These are phyloP conservation scores for Fraxinus sp. DNA, from an alignment of 305 asterid species.

Conservation along the genomic window DNA sequence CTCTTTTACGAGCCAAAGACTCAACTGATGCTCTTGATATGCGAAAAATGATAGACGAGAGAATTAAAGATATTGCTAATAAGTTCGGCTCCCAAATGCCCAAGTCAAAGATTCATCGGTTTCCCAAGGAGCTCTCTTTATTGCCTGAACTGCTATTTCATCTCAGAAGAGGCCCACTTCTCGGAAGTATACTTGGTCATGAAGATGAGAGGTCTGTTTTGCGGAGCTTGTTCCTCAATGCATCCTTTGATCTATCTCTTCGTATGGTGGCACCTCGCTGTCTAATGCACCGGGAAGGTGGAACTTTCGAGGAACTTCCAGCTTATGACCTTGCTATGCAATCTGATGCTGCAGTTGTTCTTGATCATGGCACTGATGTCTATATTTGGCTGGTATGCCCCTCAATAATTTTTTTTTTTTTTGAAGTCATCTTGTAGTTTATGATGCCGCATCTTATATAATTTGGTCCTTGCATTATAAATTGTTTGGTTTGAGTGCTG, in stretches of 20 bases:
- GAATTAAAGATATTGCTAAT: slow-evolving; percentile 76
- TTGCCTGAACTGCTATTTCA: slow-evolving; percentile 88
- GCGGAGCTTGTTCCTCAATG: slow-evolving; percentile 75
- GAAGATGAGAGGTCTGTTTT: slow-evolving; percentile 89
- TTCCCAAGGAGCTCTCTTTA: slow-evolving; percentile 68
- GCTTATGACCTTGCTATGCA: slow-evolving; percentile 98
- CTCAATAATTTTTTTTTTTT: slow-evolving; percentile 6
- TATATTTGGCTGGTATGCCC: slow-evolving; percentile 89
- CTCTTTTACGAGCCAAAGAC: slow-evolving; percentile 71
- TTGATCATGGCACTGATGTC: slow-evolving; percentile 97
- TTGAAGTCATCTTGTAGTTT: background rate
- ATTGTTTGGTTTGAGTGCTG: background rate
- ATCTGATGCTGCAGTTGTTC: slow-evolving; percentile 96
- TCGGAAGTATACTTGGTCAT: slow-evolving; percentile 85
- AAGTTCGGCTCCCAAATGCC: slow-evolving; percentile 77
- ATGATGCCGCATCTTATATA: background rate
- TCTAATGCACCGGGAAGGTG: slow-evolving; percentile 93
- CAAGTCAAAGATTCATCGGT: slow-evolving; percentile 73
- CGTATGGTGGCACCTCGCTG: slow-evolving; percentile 96
- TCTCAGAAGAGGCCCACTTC: slow-evolving; percentile 82
- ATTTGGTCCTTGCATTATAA: background rate
- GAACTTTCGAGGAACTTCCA: slow-evolving; percentile 91
- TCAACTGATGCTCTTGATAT: slow-evolving; percentile 63
- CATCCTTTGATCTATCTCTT: slow-evolving; percentile 84
- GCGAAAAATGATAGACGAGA: slow-evolving; percentile 71